Base-by-base conservation (phyloP, 352 stramenopile species). In the Pythium dissimile region DNA sequence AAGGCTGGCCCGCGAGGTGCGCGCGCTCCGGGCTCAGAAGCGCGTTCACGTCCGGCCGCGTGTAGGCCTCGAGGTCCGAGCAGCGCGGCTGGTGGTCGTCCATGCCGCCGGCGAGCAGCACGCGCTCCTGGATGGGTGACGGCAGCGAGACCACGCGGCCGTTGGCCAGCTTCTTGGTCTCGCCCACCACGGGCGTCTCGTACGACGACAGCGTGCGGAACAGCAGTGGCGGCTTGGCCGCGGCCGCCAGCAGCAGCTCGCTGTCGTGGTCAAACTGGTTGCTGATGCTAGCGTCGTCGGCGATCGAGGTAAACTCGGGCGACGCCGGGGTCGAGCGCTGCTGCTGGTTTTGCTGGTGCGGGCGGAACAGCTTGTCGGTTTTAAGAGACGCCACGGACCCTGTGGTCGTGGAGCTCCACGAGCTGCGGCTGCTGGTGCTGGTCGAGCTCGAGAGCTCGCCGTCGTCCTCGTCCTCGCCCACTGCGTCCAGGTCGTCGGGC, bases 201-300 rank as follows among this genome's bases (percentile, higher is more conserved):
- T 91, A 91, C 27, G 81, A 91, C 54, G 81, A 91, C 18, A 91
- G 50, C 38, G 81, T 91, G 12, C 81, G 71, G 62, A 91, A 91
- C 8, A 91, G 64, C 13, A 69, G 64, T 15, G 78, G 81, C 2
- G 73, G 71, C 53, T 81, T 84, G 37, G 47, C 45, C 2, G 39
- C 47, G 5, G 59, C 59, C 21, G 46, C 39, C 8, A 32, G 28
- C 45, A 59, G 20, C 28, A 30, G 77, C 70, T 6, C 68, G 64
- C 13, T 66, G 18, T 67, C 60, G 18, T 68, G 28, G 11, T 66
- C 53, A 9, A 79, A 55, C 26, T 84, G 66, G 37, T 70, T 76
- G 23, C 77, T 73, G n/a, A n/a, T n/a, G n/a, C n/a, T n/a, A n/a
- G n/a, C 26, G 62, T 64, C 58, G 0, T 41, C 60, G 32, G 27